Evolutionary conservation across 768 basidiomycete genomes (phyloP).

Genomic region (Lactarius pseudohatsudake): DNA sequence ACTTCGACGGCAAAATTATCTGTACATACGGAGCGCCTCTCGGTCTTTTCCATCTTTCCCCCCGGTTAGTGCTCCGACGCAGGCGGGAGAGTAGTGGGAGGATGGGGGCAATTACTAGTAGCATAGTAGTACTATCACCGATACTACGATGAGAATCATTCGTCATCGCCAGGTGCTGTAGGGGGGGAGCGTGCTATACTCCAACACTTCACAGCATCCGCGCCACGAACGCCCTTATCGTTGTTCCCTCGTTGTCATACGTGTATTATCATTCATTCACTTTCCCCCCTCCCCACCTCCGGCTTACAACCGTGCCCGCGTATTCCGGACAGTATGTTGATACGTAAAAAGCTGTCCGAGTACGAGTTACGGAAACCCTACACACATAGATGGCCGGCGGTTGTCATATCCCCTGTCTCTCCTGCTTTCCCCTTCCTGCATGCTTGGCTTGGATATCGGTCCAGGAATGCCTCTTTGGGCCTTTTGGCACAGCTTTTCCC

Average conservation of each 20-base stretch:
- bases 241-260: not conserved
- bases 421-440: not conserved
- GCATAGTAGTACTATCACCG: constrained; percentile 11
- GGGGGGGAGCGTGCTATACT: not conserved
- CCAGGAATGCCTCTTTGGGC: not conserved
- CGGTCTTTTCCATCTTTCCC: not conserved
- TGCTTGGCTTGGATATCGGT: no score
- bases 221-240: not conserved
- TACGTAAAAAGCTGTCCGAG: not conserved
- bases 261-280: not conserved
- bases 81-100: not conserved
- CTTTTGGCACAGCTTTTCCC: not conserved
- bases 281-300: not conserved
- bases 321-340: constrained; percentile 6
- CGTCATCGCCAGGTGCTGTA: not conserved
- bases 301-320: constrained; percentile 18
- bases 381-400: not conserved
- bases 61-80: not conserved
- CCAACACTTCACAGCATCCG: not conserved
- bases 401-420: not conserved
- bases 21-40: constrained; percentile 19
- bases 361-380: not conserved
- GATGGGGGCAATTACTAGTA: constrained; percentile 19
- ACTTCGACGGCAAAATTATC: constrained; percentile 23
- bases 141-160: constrained; percentile 3